These are phyloP conservation scores for Stemphylium vesicarium DNA, from an alignment of 2,329 filamentous ascomycete genomes.

Conservation along the genomic window DNA sequence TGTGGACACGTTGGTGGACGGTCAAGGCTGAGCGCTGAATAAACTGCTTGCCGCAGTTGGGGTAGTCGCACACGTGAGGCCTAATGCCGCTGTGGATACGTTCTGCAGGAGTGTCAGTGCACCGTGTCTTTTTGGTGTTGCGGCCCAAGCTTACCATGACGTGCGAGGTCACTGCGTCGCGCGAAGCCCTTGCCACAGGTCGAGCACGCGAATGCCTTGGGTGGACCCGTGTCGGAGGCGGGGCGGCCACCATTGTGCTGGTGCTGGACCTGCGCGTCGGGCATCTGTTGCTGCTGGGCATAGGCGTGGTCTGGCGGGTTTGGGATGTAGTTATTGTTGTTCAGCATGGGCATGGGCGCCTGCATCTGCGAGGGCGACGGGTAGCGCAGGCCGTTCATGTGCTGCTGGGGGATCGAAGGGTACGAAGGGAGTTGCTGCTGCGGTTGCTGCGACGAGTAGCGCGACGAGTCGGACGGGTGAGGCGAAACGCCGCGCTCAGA, in stretches of 20 bases:
- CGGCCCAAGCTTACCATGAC: constrained; percentile 73
- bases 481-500: constrained; percentile 65
- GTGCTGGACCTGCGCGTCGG: constrained; percentile 49
- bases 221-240: constrained; percentile 57
- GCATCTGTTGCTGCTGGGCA: constrained; percentile 47
- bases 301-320: constrained; percentile 57
- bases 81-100: constrained; percentile 92
- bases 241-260: constrained; percentile 52
- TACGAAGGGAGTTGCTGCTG: constrained; percentile 59
- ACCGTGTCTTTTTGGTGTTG: constrained; percentile 28
- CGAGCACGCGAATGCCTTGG: constrained; percentile 85
- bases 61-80: constrained; percentile 90
- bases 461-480: constrained; percentile 62
- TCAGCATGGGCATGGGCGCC: constrained; percentile 60
- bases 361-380: constrained; percentile 60
- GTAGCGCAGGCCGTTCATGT: constrained; percentile 61
- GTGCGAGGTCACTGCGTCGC: constrained; percentile 87
- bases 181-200: constrained; percentile 93
- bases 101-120: constrained; percentile 63
- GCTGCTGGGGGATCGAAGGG: constrained; percentile 56
- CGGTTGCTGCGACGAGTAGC: constrained; percentile 64
- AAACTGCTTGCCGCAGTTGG: constrained; percentile 91
- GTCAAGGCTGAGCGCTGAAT: constrained; percentile 96
- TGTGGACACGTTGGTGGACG: constrained; percentile 93
- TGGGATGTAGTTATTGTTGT: constrained; percentile 62